Base-by-base conservation (phyloP, 768 basidiomycete genomes). In the Epithele typhae region DNA sequence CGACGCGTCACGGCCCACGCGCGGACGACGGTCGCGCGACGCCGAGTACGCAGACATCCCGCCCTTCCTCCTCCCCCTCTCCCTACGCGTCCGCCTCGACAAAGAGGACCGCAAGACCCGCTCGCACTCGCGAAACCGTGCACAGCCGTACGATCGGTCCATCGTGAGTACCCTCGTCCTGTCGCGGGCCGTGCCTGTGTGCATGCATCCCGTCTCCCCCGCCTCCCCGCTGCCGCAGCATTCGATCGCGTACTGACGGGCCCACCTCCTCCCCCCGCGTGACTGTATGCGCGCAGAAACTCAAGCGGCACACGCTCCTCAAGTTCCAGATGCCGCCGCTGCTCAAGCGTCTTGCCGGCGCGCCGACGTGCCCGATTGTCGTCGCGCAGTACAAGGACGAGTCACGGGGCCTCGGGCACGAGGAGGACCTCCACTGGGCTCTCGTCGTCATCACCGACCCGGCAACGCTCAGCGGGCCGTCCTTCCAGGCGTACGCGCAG, bases 321-420 rank as follows among this genome's bases (percentile, higher is more conserved):
- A 52, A 21, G 34, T n/a, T n/a, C n/a, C n/a, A n/a, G n/a, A 52
- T 47, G 51, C 51, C 51, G 15, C 38, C 51, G 15, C 37, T 48
- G 11, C 25, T 52, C 5, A 40, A 25, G 18, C 51, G 51, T 22
- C 46, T 52, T 18, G 39, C 46, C 2, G 39, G 25, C 42, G 18
- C 41, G 17, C 24, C 45, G 37, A 42, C 45, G 15, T 54, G 52
- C 37, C 54, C 51, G 12, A 56, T 56, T 33, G 51, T 51, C 42
- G 42, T 56, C 45, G 51, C 41, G 12, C 54, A 56, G 37, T 56
- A 56, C 48, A 42, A 52, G 42, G 40, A 51, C 48, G 54, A 49
- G 36, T 44, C 30, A 45, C 48, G 41, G 12, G 51, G 51, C 18
- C 44, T 49, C 33, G 51, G 51, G 6, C 45, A 48, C 33, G 54